Conservation (phyloP, 306 rosid species). For the Vicia faba region DNA sequence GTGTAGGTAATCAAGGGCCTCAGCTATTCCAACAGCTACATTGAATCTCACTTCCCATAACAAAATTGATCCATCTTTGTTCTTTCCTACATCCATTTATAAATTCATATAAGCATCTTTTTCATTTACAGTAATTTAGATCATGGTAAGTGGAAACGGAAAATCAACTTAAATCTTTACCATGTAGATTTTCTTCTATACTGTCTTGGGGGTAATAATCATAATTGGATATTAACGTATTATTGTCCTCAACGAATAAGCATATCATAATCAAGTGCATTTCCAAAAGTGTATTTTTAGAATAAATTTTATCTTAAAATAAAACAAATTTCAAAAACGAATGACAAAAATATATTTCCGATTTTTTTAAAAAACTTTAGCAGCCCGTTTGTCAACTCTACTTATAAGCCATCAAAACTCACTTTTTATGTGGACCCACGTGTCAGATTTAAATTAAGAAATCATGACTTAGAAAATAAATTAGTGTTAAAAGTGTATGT, state of each 20-base stretch:
- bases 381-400: too few relatives aligned
- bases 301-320: too few relatives aligned
- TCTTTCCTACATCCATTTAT: constrained; percentile 48
- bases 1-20: constrained; percentile 71
- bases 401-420: too few relatives aligned
- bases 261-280: too few relatives aligned
- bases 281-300: too few relatives aligned
- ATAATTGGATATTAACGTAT: constrained; percentile 69
- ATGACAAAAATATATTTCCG: too few relatives aligned
- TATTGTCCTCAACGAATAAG: constrained; percentile 55
- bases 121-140: constrained; percentile 30
- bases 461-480: too few relatives aligned
- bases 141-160: background rate
- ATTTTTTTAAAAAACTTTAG: too few relatives aligned
- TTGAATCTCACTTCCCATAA: constrained; percentile 77
- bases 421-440: too few relatives aligned
- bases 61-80: constrained; percentile 45
- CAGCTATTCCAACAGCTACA: constrained; percentile 72
- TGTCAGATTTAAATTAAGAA: too few relatives aligned
- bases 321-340: too few relatives aligned
- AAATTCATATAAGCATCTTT: constrained; percentile 36
- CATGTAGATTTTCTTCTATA: constrained; percentile 72
- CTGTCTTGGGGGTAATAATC: constrained; percentile 79
- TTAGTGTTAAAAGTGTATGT: too few relatives aligned
- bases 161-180: constrained; percentile 46